Evolutionary conservation across 345 rosid species (phyloP).

Genomic region (Trapa bicornis): DNA sequence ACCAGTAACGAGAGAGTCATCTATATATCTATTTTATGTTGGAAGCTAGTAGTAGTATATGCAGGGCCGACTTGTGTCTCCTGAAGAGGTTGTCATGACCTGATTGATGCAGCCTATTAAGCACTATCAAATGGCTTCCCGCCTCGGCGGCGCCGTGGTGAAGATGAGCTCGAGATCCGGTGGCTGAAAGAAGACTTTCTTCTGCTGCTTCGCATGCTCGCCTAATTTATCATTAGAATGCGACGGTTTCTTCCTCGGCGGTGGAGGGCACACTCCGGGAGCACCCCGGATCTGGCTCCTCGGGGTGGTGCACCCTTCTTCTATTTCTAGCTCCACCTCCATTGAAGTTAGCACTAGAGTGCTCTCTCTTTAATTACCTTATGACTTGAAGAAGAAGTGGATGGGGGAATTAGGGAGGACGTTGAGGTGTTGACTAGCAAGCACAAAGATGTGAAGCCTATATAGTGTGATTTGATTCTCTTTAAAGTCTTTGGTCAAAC

Average conservation of each 20-base stretch:
- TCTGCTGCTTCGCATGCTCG: constrained; percentile 19
- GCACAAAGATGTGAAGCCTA: no score
- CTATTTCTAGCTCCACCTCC: constrained; percentile 16
- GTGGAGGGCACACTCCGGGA: constrained; percentile 40
- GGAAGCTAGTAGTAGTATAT: no score
- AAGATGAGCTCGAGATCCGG: constrained; percentile 62
- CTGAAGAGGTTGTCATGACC: no score
- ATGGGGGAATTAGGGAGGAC: not conserved
- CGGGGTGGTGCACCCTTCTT: constrained; percentile 47
- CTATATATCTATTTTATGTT: no score
- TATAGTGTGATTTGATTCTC: no score
- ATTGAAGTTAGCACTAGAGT: not conserved
- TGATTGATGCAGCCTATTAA: no score
- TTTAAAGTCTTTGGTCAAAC: no score
- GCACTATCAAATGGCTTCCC: constrained; percentile 19
- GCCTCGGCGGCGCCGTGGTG: constrained; percentile 16
- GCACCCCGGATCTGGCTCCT: constrained; percentile 26
- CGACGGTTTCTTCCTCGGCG: constrained; percentile 40
- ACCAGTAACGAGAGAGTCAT: no score
- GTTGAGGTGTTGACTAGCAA: not conserved
- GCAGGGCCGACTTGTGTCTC: no score
- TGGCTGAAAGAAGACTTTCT: constrained; percentile 50
- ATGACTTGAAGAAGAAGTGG: no score
- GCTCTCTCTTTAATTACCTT: not conserved
- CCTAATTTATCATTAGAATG: not conserved